Evolutionary conservation across 1,284 basidiomycete genomes (phyloP).

Genomic region (Abortiporus biennis): DNA sequence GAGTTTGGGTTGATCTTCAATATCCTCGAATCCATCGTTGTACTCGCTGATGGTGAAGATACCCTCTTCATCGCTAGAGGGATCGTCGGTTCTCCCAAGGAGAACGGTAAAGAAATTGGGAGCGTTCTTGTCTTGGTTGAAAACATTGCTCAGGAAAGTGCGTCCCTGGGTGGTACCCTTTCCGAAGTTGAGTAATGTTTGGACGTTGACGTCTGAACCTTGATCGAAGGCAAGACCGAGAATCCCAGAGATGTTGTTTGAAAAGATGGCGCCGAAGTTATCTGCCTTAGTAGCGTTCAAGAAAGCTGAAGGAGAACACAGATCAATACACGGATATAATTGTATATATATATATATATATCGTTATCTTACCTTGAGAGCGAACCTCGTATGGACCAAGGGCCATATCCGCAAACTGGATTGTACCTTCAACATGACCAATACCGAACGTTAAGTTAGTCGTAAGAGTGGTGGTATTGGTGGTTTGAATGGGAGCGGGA

Average conservation of each 20-base stretch:
- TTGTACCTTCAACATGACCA: conserved; percentile 17
- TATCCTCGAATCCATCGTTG: conserved; percentile 16
- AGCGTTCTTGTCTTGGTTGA: conserved; percentile 18
- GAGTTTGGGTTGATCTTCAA: conserved; percentile 20
- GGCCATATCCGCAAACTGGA: conserved; percentile 21
- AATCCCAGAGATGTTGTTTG: conserved; percentile 18
- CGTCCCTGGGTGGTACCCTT: conserved; percentile 12
- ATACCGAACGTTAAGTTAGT: conserved; percentile 17
- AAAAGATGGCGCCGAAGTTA: conserved; percentile 17
- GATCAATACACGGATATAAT: background rate
- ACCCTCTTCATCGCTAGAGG: conserved; percentile 19
- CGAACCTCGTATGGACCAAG: conserved; percentile 22
- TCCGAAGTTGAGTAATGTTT: conserved; percentile 10
- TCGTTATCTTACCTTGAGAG: conserved; percentile 20
- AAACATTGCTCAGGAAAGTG: conserved; percentile 21
- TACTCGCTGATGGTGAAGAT: conserved; percentile 26
- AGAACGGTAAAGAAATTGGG: conserved; percentile 24
- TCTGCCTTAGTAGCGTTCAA: conserved; percentile 20
- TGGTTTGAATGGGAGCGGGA: conserved; percentile 10
- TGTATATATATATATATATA: too few species aligned
- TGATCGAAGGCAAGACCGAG: conserved; percentile 22
- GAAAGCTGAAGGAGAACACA: conserved; percentile 19
- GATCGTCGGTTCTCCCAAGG: conserved; percentile 20
- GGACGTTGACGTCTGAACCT: conserved; percentile 15
- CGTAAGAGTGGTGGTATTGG: conserved; percentile 16